phyloP scores from a whole-genome alignment of 2,329 filamentous ascomycete species.

The Exophiala viscosa region DNA sequence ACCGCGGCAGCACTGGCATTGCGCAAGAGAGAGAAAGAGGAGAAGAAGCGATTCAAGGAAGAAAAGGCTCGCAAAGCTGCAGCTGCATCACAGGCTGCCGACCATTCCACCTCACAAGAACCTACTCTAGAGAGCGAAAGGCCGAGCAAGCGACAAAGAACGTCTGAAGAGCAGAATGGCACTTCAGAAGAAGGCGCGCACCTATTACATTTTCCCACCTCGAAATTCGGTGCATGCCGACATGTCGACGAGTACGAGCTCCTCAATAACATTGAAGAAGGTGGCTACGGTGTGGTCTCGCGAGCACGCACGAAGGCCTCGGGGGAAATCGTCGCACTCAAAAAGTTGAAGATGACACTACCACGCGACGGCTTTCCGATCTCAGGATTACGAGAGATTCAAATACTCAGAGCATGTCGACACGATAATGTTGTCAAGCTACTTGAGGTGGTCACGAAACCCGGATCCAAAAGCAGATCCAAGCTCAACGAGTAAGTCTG shows the following conservation, averaged over 20 bases:
- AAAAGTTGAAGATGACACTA: conserved; percentile 88
- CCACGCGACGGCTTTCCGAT: conserved; percentile 76
- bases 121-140: conserved; percentile 33
- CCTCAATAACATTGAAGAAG: conserved; percentile 95
- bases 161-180: conserved; percentile 46
- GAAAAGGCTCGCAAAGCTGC: conserved; percentile 66
- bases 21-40: conserved; percentile 77
- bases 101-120: conserved; percentile 34
- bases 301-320: conserved; percentile 71
- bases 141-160: conserved; percentile 59
- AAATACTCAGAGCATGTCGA: conserved; percentile 74
- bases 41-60: conserved; percentile 78
- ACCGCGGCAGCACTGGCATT: conserved; percentile 64
- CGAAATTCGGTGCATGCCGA: conserved; percentile 66
- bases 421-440: conserved; percentile 81
- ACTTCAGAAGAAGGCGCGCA: conserved; percentile 40
- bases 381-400: conserved; percentile 88
- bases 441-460: conserved; percentile 78
- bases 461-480: conserved; percentile 43
- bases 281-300: conserved; percentile 91
- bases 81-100: conserved; percentile 74
- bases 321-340: conserved; percentile 81
- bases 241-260: conserved; percentile 86
- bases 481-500: conserved; percentile 45
- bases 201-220: conserved; percentile 68